Conservation (phyloP, 139 green algal genomes). For the Spirogloea muscicola region DNA sequence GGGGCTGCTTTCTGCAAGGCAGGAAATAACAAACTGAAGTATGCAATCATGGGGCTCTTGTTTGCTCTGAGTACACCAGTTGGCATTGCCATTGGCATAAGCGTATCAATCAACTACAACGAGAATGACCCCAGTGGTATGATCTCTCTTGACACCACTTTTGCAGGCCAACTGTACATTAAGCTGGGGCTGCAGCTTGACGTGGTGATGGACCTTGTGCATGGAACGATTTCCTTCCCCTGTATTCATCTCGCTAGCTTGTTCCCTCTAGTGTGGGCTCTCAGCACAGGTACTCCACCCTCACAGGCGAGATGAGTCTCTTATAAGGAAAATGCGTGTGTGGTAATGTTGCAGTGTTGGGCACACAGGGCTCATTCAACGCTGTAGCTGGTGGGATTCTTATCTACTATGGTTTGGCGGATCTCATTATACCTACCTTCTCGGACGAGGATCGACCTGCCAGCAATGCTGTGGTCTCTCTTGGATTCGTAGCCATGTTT, state of each 20-base stretch:
- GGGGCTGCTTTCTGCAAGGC: slow-evolving; percentile 30
- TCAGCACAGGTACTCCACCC: too few species aligned
- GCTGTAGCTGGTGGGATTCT: slow-evolving; percentile 38
- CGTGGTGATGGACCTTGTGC: too few species aligned
- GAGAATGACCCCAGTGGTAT: too few species aligned
- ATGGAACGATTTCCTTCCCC: too few species aligned
- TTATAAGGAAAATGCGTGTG: too few species aligned
- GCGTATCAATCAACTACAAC: slow-evolving; percentile 7
- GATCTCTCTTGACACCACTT: too few species aligned
- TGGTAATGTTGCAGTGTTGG: slow-evolving; percentile 7
- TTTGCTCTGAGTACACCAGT: slow-evolving; percentile 26
- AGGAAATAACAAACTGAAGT: not conserved
- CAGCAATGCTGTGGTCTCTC: not conserved
- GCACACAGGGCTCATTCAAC: slow-evolving; percentile 30
- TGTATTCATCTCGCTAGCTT: too few species aligned
- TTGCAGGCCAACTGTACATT: too few species aligned
- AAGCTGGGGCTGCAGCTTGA: too few species aligned
- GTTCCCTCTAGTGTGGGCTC: too few species aligned
- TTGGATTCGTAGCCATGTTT: slow-evolving; percentile 6
- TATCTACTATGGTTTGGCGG: slow-evolving; percentile 40
- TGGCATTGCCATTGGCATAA: slow-evolving; percentile 20
- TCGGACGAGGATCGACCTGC: not conserved
- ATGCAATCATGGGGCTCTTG: not conserved
- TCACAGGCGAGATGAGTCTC: too few species aligned
- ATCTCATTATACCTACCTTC: slow-evolving; percentile 44